A percentile compares a stretch with the other conserved stretches of the same genome.
phyloP scores from a whole-genome alignment of 306 rosid species.

The Bauhinia variegata region DNA sequence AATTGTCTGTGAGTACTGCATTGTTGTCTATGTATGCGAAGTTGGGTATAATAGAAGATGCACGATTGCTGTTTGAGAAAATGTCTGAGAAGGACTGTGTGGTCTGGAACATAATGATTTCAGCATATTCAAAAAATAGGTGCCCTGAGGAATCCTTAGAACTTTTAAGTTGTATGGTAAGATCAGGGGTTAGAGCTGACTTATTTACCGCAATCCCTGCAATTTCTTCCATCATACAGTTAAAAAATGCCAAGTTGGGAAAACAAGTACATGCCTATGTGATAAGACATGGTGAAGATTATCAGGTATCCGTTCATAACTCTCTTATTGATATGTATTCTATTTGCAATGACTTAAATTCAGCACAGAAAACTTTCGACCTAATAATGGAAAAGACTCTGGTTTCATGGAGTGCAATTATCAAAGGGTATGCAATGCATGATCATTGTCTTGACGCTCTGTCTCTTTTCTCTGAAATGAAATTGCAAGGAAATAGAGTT shows the following conservation, averaged over 20 bases:
- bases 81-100: constrained; percentile 72
- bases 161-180: constrained; percentile 57
- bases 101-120: constrained; percentile 78
- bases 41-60: constrained; percentile 53
- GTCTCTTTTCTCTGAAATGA: constrained; percentile 59
- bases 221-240: constrained; percentile 59
- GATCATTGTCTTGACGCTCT: constrained; percentile 56
- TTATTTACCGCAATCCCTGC: constrained; percentile 69
- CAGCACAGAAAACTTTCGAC: constrained; percentile 49
- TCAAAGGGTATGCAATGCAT: constrained; percentile 62
- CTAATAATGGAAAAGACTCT: constrained; percentile 48
- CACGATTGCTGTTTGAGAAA: constrained; percentile 55
- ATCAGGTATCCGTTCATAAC: constrained; percentile 66
- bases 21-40: constrained; percentile 69
- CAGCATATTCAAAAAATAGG: constrained; percentile 53
- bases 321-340: constrained; percentile 76
- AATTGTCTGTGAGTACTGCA: constrained; percentile 67
- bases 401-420: constrained; percentile 82
- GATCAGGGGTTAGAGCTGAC: constrained; percentile 65
- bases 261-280: constrained; percentile 71
- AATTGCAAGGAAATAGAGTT: constrained; percentile 50
- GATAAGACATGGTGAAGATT: constrained; percentile 66
- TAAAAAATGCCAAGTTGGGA: constrained; percentile 53
- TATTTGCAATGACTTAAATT: constrained; percentile 43
- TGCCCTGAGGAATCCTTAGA: constrained; percentile 48